Conservation (phyloP, 495 filamentous ascomycete species). For the Aspergillus leporis region DNA sequence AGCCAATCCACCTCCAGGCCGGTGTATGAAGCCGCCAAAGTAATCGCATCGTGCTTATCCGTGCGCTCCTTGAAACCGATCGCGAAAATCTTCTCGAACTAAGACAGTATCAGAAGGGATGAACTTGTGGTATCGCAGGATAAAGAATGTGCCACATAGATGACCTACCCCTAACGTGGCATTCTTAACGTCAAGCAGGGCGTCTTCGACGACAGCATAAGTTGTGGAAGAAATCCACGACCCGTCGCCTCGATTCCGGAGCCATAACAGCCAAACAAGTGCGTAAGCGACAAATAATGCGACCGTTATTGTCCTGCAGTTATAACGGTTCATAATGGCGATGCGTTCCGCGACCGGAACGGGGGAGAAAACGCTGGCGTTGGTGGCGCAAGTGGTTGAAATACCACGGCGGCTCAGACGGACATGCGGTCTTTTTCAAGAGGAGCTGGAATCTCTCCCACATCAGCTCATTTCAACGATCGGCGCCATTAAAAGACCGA, state of each 20-base stretch:
- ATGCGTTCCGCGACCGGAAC: neutral
- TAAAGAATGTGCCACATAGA: neutral
- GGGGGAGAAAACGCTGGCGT: neutral
- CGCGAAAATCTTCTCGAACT: conserved; percentile 49
- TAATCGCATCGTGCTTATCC: conserved; percentile 56
- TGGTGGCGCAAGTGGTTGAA: too few species aligned
- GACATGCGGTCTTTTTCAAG: neutral
- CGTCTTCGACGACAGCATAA: neutral
- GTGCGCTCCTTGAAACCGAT: conserved; percentile 54
- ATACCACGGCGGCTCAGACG: too few species aligned
- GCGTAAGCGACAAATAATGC: neutral
- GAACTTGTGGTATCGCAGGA: neutral
- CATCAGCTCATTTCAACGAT: too few species aligned
- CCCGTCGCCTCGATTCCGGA: neutral
- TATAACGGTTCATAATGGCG: neutral
- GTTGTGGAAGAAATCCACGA: neutral
- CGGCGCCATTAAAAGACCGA: too few species aligned
- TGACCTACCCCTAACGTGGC: neutral
- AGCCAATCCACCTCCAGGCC: conserved; percentile 48
- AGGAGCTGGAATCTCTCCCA: too few species aligned
- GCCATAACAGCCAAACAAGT: neutral
- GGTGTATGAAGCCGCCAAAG: conserved; percentile 44
- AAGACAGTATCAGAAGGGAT: neutral
- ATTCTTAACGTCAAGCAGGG: neutral
- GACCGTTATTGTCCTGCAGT: neutral